Evolutionary conservation across 768 basidiomycete species (phyloP), one percentile per base, ranked within the genome.

Genomic region (Russula ochroleuca): DNA sequence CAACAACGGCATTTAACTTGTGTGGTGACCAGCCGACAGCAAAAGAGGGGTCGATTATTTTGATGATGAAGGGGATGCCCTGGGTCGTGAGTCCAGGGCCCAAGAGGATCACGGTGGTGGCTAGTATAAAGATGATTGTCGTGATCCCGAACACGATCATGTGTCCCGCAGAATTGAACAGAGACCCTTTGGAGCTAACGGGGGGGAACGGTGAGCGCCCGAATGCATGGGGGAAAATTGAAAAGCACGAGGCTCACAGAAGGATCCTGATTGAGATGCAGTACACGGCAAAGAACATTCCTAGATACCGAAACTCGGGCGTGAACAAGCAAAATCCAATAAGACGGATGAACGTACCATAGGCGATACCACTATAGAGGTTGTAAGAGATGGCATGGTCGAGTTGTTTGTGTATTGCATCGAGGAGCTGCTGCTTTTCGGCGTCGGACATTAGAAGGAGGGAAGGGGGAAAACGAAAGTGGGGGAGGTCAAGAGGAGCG

Each of bases 291-390:
- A 65, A 33, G 31, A 61, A 43, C 64, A 65, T 61, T 9, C 64
- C 64, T 65, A 35, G 2, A 28, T 11, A 15, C n/a, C 28, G 31
- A 33, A 49, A 5, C 23, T 15, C 25, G 15, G 21, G 49, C 11
- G 37, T 17, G 8, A 13, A 13, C 9, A 15, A 23, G 31, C 17
- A 4, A 11, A 11, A 31, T 11, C 3, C 1, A 7, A 14, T 28
- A 13, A 17, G 13, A 14, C 2, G 33, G 13, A 3, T 35, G 35
- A 35, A 41, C 63, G 47, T 19, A 65, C 64, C 64, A 28, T 61
- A 65, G 19, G 64, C 64, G 14, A 65, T 21, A 21, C 64, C 64
- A 6, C 54, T 57, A 40, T 50, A 65, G 21, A 65, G 59, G n/a
- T 65, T 61, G 41, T 61, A 61, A 7, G 49, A 21, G 37, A 65